Base-by-base conservation (phyloP, 2,329 filamentous ascomycete species). In the Alternaria sp. region DNA sequence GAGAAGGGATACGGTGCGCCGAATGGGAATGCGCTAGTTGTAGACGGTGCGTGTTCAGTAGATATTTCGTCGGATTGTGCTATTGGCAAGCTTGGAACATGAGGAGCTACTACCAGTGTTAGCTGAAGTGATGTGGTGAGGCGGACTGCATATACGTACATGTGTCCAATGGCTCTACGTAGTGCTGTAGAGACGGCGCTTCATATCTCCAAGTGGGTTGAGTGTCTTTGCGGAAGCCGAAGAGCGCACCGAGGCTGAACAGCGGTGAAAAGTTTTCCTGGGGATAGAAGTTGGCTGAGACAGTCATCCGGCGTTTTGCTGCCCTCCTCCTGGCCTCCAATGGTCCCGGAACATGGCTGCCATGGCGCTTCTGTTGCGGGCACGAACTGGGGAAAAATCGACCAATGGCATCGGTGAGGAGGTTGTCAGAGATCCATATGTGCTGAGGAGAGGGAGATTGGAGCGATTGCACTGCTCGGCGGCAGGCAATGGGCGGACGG, bases 321-420 rank as follows among this genome's bases (percentile, higher is more conserved):
- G 84, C 78, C 53, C 87, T 80, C 70, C 83, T 81, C 62, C 84
- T 82, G 46, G 87, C 86, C 76, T 89, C 87, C 78, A 89, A 79
- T 70, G 87, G 87, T 3, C 87, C 87, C 11, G 87, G 87, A 3
- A 88, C 84, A 64, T 82, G 82, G 79, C 87, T 88, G 66, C 85
- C 86, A 83, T 87, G 80, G 63, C 87, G 83, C 70, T 76, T 76
- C 64, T 81, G 80, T 60, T 82, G 81, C 41, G 76, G 72, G 63
- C 78, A 80, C 59, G 77, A 76, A 61, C 80, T 81, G 44, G 80
- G 82, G 54, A 81, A 78, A 75, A 87, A 87, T 24, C 82, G 81
- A 62, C 77, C 66, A 65, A 88, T 86, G 3, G 84, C 83, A 53
- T 78, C 75, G 24, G 79, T 75, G 14, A 90, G 81, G 24, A 85